Percentiles rank a stretch among this genome's conserved stretches.
Conservation (phyloP, 352 stramenopile species). For the Stephanocyclus meneghinianus region DNA sequence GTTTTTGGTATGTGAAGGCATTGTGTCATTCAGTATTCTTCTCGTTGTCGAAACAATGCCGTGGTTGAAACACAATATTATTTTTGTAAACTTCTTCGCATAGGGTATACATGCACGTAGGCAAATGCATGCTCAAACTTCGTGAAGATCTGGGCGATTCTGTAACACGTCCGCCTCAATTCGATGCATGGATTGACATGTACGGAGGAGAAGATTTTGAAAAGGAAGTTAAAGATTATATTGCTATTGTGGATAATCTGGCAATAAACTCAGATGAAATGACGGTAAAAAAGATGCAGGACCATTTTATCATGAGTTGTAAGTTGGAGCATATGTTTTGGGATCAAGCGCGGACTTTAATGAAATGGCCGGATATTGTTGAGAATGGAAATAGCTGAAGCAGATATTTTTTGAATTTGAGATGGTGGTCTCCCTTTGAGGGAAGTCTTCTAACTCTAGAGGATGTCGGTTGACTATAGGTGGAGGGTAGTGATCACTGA, state of each 20-base stretch:
- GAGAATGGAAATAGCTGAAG: too few relatives aligned
- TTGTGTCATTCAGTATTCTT: too few relatives aligned
- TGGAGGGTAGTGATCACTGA: too few relatives aligned
- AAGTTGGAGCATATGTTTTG: conserved; percentile 83
- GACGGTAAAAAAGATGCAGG: conserved; percentile 64
- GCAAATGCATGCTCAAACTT: conserved; percentile 74
- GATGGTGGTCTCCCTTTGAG: too few relatives aligned
- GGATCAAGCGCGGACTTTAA: conserved; percentile 65
- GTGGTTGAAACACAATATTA: background rate
- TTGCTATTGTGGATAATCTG: conserved; percentile 66
- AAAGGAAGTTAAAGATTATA: conserved; percentile 71
- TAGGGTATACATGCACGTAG: conserved; percentile 82
- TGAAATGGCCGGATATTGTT: conserved; percentile 59
- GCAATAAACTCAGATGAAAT: conserved; percentile 25
- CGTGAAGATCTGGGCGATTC: conserved; percentile 62
- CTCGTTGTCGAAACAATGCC: too few relatives aligned
- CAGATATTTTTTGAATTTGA: too few relatives aligned
- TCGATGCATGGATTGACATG: conserved; percentile 83
- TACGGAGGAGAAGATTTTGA: conserved; percentile 78
- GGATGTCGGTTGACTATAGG: too few relatives aligned
- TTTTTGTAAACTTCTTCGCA: conserved; percentile 21
- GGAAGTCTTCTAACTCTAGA: too few relatives aligned
- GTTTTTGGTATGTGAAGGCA: conserved; percentile 8
- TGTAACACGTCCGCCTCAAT: conserved; percentile 56
- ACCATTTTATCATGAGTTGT: conserved; percentile 77